phyloP scores from a whole-genome alignment of 2,329 filamentous ascomycete species.

The Corniculantispora saksenae region DNA sequence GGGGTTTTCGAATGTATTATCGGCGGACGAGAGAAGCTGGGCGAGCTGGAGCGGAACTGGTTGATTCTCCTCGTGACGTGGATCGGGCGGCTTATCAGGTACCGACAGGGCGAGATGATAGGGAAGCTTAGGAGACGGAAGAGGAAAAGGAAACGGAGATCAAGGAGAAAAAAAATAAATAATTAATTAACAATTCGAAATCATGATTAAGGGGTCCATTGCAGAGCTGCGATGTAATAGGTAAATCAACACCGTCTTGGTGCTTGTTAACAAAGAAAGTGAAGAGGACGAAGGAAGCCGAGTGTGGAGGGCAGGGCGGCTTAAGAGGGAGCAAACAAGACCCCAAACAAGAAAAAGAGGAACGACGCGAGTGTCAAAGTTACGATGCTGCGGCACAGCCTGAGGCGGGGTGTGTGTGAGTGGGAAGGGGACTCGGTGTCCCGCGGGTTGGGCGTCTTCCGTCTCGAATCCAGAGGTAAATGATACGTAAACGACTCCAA shows the following conservation, averaged over 20 bases:
- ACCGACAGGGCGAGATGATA: background rate
- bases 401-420: background rate
- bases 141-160: background rate
- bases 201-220: conserved; percentile 15
- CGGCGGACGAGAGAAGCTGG: background rate
- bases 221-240: background rate
- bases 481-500: conserved; percentile 13
- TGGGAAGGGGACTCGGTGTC: background rate
- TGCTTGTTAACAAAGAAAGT: background rate
- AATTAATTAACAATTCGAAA: conserved; percentile 1
- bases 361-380: background rate
- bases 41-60: background rate
- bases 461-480: background rate
- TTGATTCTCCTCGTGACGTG: conserved; percentile 16
- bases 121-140: background rate
- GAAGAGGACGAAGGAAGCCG: background rate
- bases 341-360: background rate
- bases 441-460: background rate
- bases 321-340: background rate
- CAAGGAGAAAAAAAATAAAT: background rate
- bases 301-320: background rate
- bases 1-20: background rate
- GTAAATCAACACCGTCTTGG: background rate
- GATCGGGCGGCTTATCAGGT: conserved; percentile 2
- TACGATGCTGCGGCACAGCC: background rate